phyloP scores from a whole-genome alignment of 306 rosid species.

The Pterocarpus macrocarpus region DNA sequence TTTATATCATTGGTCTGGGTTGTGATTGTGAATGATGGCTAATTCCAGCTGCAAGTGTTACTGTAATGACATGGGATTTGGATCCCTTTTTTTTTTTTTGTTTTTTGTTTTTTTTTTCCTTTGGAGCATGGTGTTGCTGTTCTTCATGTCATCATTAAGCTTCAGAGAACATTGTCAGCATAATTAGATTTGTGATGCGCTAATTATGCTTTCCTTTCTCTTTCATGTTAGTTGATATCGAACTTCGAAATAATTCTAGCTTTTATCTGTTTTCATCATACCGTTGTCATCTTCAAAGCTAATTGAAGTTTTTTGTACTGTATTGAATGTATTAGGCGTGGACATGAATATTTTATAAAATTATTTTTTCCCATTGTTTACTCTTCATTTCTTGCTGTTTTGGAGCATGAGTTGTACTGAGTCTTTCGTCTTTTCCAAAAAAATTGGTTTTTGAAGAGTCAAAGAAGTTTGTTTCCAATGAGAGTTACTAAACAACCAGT shows the following conservation, averaged over 20 bases:
- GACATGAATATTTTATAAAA: not conserved
- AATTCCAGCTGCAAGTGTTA: slow-evolving; percentile 28
- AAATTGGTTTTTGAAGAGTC: not conserved
- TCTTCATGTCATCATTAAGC: slow-evolving; percentile 28
- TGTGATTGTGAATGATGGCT: slow-evolving; percentile 30
- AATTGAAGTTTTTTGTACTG: slow-evolving; percentile 1
- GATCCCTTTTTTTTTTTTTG: slow-evolving; percentile 15
- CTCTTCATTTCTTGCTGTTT: not conserved
- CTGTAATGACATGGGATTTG: slow-evolving; percentile 1
- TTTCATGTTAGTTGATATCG: not conserved
- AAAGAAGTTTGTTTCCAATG: not conserved
- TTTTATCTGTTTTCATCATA: slow-evolving; percentile 14
- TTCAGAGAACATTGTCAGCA: slow-evolving; percentile 16
- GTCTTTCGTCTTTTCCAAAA: not conserved
- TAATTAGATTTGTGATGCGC: slow-evolving; percentile 15
- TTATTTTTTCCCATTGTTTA: not conserved
- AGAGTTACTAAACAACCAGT: not conserved
- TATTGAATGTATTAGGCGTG: slow-evolving; percentile 14
- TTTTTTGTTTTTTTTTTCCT: too few species aligned
- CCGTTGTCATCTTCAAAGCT: slow-evolving; percentile 18
- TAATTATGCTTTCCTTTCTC: slow-evolving; percentile 21
- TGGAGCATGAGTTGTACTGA: not conserved
- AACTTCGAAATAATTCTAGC: not conserved
- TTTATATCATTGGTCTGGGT: slow-evolving; percentile 17
- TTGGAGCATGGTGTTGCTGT: not conserved